Conservation (phyloP, 768 basidiomycete genomes). For the Favolaschia claudopus region DNA sequence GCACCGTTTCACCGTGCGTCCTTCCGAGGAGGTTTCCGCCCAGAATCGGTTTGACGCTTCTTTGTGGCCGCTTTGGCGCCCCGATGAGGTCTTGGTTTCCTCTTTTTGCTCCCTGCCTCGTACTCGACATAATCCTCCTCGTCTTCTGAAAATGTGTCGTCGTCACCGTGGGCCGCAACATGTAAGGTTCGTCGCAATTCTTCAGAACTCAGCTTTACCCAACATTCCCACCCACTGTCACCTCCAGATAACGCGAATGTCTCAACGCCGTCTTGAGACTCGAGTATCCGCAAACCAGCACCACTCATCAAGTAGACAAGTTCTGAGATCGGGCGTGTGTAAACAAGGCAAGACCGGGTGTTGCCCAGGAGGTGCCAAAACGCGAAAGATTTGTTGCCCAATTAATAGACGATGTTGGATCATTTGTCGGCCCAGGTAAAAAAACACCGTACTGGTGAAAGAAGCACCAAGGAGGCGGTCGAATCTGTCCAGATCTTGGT, state of each 20-base stretch:
- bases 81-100: neutral
- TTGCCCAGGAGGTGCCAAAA: no score
- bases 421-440: no score
- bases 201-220: neutral
- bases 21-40: neutral
- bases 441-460: no score
- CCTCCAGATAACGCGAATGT: neutral
- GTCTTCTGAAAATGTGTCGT: no score
- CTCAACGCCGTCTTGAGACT: neutral
- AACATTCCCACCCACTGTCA: neutral
- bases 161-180: no score
- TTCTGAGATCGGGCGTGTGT: neutral
- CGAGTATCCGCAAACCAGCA: neutral
- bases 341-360: neutral
- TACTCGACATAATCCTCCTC: neutral
- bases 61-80: neutral
- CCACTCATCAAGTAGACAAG: neutral
- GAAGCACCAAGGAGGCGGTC: no score
- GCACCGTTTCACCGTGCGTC: no score
- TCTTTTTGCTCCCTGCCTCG: neutral
- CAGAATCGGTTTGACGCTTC: neutral
- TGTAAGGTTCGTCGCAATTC: neutral
- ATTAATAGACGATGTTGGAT: no score
- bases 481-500: no score
- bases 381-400: no score